Evolutionary conservation across 2,329 filamentous ascomycete genomes (phyloP), one percentile per base, ranked within the genome.

Genomic region (Neofusicoccum cordaticola): DNA sequence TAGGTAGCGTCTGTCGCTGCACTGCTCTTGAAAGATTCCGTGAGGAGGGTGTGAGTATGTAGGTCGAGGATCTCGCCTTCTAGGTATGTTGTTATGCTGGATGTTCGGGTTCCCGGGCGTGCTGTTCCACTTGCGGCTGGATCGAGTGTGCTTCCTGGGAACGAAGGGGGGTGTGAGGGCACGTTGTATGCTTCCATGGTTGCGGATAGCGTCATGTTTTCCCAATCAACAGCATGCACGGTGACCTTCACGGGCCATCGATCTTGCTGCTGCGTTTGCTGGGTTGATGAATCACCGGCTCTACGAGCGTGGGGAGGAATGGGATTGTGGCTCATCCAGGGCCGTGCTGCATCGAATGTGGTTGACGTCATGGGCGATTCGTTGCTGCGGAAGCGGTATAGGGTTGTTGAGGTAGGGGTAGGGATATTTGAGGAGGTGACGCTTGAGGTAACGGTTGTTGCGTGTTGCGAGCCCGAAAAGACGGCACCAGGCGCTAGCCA

Each of bases 111-210:
- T 66, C 68, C 70, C 3, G 70, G 68, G 13, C 63, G 52, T 15
- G 58, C 13, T 15, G 45, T 13, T 11, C 39, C 39, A 11, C 8
- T 19, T 17, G 63, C 35, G 50, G 47, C 63, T 22, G 45, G 44
- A 22, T 58, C 57, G 31, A 67, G 27, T 27, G 66, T 69, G 62
- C 62, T 68, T 45, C 63, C 42, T 64, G 70, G 71, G 67, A 52
- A 75, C 45, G 67, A 74, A 22, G 52, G 72, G 1, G 74, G 72
- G 65, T 81, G 78, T 37, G 79, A 81, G 2, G 87, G 87, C 12
- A 89, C 87, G 69, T 90, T 87, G 76, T 88, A 89, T 4, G 88
- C 88, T 74, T 89, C 86, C 88, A 90, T 90, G 7, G 86, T 89
- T 3, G 87, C 88, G 22, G 86, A 85, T 17, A 90, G 74, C 0